Evolutionary conservation across 139 green algal genomes (phyloP).

Genomic region (Coelastrella sp.): DNA sequence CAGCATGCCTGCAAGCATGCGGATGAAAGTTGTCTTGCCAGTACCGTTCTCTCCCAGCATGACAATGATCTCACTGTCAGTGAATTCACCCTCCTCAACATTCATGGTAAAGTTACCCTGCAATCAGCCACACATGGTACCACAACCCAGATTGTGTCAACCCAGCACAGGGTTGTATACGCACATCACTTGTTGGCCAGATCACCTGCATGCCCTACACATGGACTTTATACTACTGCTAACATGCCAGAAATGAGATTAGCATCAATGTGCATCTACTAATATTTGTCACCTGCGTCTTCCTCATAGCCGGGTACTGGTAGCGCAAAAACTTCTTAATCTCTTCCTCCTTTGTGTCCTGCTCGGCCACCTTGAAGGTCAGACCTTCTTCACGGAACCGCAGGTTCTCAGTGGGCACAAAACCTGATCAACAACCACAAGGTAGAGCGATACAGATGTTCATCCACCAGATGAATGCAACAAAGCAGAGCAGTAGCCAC

Average conservation of each 20-base stretch:
- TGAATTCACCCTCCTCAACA: slow-evolving; percentile 94
- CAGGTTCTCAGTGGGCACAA: slow-evolving; percentile 99
- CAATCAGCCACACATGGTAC: too few relatives aligned
- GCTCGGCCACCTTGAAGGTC: slow-evolving; percentile 93
- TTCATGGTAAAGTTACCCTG: slow-evolving; percentile 53
- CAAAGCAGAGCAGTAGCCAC: too few relatives aligned
- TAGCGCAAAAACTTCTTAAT: slow-evolving; percentile 90
- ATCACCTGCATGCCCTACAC: too few relatives aligned
- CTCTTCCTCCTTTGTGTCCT: slow-evolving; percentile 74
- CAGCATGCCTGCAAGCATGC: slow-evolving; percentile 93
- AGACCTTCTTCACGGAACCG: slow-evolving; percentile 96
- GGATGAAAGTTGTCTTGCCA: slow-evolving; percentile 99
- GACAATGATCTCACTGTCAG: slow-evolving; percentile 95
- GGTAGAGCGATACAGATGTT: too few relatives aligned
- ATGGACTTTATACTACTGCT: too few relatives aligned
- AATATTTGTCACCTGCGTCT: slow-evolving; percentile 87
- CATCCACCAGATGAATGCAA: too few relatives aligned
- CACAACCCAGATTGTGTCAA: neutral
- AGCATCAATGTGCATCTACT: neutral
- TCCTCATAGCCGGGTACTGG: slow-evolving; percentile 94
- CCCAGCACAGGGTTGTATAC: neutral
- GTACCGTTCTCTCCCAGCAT: slow-evolving; percentile 99
- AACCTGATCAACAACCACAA: slow-evolving; percentile 83
- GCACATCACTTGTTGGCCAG: too few relatives aligned
- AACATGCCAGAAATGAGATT: neutral